These are phyloP conservation scores for Gossypium lobatum DNA, from an alignment of 441 rosid genomes.

Conservation along the genomic window DNA sequence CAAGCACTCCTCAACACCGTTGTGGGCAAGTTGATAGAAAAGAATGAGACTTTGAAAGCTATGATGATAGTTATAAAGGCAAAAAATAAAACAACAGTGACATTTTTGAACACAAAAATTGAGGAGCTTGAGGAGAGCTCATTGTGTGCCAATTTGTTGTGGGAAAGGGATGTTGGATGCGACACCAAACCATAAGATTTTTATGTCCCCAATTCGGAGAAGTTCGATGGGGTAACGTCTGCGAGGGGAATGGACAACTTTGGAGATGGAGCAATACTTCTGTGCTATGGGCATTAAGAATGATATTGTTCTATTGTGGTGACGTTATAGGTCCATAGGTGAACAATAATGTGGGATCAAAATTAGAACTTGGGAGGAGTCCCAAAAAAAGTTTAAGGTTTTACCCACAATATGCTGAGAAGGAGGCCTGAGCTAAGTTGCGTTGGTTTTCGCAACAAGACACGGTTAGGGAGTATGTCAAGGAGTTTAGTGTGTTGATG, in stretches of 20 bases:
- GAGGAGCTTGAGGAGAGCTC: background rate
- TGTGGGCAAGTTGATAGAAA: background rate
- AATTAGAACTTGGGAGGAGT: background rate
- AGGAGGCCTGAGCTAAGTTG: background rate
- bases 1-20: background rate
- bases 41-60: background rate
- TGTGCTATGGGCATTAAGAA: background rate
- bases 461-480: background rate
- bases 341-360: background rate
- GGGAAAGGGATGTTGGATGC: background rate
- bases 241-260: background rate
- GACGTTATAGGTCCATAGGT: background rate
- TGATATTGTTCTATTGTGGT: background rate
- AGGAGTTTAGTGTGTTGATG: background rate
- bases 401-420: background rate
- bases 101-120: background rate
- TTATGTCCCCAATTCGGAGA: background rate
- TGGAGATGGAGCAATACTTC: background rate
- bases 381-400: background rate
- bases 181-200: background rate
- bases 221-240: background rate
- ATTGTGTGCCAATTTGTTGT: background rate
- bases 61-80: background rate
- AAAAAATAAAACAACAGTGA: background rate
- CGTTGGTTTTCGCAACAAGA: background rate